A percentile compares a stretch with the other conserved stretches of the same genome.
phyloP scores from a whole-genome alignment of 2,329 filamentous ascomycete genomes.

The Penicillium capsulatum region DNA sequence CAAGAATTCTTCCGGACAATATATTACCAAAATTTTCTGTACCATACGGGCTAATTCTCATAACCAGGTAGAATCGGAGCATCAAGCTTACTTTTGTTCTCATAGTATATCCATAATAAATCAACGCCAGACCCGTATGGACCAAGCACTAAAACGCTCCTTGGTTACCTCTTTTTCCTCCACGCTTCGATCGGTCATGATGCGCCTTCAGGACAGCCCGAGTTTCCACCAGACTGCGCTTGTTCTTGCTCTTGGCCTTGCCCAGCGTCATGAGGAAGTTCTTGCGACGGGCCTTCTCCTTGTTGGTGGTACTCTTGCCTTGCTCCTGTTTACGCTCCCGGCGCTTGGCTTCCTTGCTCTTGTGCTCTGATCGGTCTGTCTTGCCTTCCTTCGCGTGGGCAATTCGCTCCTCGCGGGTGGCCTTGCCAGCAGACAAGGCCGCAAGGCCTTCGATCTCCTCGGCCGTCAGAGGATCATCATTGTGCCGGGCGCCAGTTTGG shows the following conservation, averaged over 20 bases:
- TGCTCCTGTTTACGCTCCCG: constrained; percentile 82
- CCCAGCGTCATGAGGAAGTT: constrained; percentile 98
- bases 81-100: too few species aligned
- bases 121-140: not conserved
- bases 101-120: not conserved
- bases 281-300: constrained; percentile 95
- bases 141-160: constrained; percentile 11
- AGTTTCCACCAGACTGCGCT: constrained; percentile 85
- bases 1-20: too few species aligned
- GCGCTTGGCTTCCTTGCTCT: constrained; percentile 75
- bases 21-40: too few species aligned
- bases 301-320: constrained; percentile 95
- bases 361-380: constrained; percentile 72
- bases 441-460: constrained; percentile 87
- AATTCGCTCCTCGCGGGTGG: constrained; percentile 83
- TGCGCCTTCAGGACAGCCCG: constrained; percentile 76
- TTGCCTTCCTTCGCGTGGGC: constrained; percentile 79
- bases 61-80: too few species aligned
- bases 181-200: constrained; percentile 75
- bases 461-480: constrained; percentile 84
- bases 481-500: constrained; percentile 57
- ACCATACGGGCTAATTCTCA: too few species aligned
- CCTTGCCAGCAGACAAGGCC: constrained; percentile 66
- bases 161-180: constrained; percentile 73
- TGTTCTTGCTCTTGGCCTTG: constrained; percentile 93